phyloP scores from a whole-genome alignment of 345 rosid genomes.

The Psidium guajava region DNA sequence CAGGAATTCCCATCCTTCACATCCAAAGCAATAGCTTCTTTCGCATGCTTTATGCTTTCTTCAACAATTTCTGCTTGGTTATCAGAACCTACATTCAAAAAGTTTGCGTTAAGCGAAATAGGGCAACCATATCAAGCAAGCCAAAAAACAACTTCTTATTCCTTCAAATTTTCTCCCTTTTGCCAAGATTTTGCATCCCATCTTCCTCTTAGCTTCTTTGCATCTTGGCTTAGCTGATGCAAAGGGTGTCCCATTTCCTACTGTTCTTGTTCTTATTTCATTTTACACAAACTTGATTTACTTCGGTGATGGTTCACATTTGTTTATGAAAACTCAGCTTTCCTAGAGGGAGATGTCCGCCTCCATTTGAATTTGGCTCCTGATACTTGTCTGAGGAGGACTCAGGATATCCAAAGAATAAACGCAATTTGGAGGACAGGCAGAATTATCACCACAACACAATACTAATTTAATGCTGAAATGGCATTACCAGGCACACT shows the following conservation, averaged over 20 bases:
- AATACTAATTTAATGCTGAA: background rate
- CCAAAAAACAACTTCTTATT: background rate
- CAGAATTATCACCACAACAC: background rate
- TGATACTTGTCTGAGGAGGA: background rate
- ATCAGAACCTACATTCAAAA: constrained; percentile 29
- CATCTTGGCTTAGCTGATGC: background rate
- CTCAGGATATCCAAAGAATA: background rate
- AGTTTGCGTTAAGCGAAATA: background rate
- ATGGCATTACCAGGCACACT: background rate
- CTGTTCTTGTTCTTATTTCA: background rate
- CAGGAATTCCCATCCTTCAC: constrained; percentile 74
- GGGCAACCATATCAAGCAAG: background rate
- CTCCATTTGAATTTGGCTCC: background rate
- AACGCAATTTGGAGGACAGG: background rate
- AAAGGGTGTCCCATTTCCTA: background rate
- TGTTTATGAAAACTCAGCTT: background rate
- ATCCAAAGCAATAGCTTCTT: constrained; percentile 61
- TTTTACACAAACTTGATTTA: background rate
- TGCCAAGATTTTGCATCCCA: background rate
- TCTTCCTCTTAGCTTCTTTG: background rate
- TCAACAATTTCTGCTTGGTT: constrained; percentile 44
- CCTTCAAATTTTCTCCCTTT: background rate
- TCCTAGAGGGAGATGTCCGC: background rate
- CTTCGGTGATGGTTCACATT: background rate
- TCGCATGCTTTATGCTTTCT: constrained; percentile 65